These are phyloP conservation scores for Combretum micranthum DNA, from an alignment of 345 rosid genomes.

Conservation along the genomic window DNA sequence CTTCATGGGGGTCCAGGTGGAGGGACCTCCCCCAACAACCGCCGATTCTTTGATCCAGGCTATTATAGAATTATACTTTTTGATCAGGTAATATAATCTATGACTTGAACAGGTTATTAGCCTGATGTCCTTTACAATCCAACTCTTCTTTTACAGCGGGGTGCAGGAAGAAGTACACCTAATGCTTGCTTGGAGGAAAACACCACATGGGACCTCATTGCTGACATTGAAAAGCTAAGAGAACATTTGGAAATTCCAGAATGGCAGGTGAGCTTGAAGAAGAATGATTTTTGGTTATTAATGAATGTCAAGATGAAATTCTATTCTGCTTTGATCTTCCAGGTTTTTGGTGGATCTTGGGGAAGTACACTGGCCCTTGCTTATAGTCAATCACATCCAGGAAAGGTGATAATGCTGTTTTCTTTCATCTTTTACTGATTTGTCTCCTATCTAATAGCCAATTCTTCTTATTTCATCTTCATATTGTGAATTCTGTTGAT, in stretches of 20 bases:
- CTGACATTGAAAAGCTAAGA: slow-evolving; percentile 83
- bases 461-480: not conserved
- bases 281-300: too few species aligned
- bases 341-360: slow-evolving; percentile 99
- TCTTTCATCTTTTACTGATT: not conserved
- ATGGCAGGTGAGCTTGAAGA: slow-evolving; percentile 61
- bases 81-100: slow-evolving; percentile 59
- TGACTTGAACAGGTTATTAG: not conserved
- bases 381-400: slow-evolving; percentile 80
- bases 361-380: slow-evolving; percentile 94
- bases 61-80: slow-evolving; percentile 75
- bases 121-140: slow-evolving; percentile 1
- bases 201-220: slow-evolving; percentile 86
- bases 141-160: slow-evolving; percentile 36
- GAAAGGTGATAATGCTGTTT: slow-evolving; percentile 43
- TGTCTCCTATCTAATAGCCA: too few species aligned
- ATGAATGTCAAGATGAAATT: too few species aligned
- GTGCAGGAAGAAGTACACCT: slow-evolving; percentile 93
- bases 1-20: slow-evolving; percentile 99
- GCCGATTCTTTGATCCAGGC: slow-evolving; percentile 80
- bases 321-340: slow-evolving; percentile 7
- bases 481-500: slow-evolving; percentile 9
- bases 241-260: slow-evolving; percentile 72
- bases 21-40: slow-evolving; percentile 70
- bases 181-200: slow-evolving; percentile 94